phyloP scores from a whole-genome alignment of 345 rosid species.

The Punica granatum region DNA sequence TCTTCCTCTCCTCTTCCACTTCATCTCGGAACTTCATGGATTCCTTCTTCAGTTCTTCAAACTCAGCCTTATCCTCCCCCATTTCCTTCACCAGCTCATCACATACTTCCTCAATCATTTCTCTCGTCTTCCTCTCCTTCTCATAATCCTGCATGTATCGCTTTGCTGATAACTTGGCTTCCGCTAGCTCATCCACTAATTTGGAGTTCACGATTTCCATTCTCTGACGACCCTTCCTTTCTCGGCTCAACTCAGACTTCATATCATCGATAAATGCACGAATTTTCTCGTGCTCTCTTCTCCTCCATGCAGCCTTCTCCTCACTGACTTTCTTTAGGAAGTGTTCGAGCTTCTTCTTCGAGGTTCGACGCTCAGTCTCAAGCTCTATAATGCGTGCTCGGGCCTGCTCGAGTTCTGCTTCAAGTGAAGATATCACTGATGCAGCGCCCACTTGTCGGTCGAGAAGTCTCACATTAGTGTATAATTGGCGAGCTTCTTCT shows the following conservation, averaged over 20 bases:
- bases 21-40: slow-evolving; percentile 58
- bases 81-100: slow-evolving; percentile 87
- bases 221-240: slow-evolving; percentile 63
- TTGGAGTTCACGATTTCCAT: slow-evolving; percentile 61
- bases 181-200: slow-evolving; percentile 73
- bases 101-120: slow-evolving; percentile 77
- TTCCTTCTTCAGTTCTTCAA: slow-evolving; percentile 62
- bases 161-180: slow-evolving; percentile 56
- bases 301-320: slow-evolving; percentile 76
- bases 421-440: slow-evolving; percentile 54
- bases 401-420: slow-evolving; percentile 61
- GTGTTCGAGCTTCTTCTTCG: slow-evolving; percentile 77
- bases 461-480: slow-evolving; percentile 31
- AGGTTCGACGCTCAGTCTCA: slow-evolving; percentile 60
- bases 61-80: slow-evolving; percentile 73
- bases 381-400: slow-evolving; percentile 49
- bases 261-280: slow-evolving; percentile 64
- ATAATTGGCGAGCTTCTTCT: slow-evolving; percentile 40
- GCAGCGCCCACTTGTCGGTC: slow-evolving; percentile 54
- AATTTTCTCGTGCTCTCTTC: slow-evolving; percentile 77
- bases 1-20: slow-evolving; percentile 76
- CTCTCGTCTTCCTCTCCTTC: slow-evolving; percentile 68
- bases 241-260: slow-evolving; percentile 56
- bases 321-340: slow-evolving; percentile 76
- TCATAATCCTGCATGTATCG: slow-evolving; percentile 52